Conservation (phyloP, 192 early-diverging fungal species). For the Podila minutissima region DNA sequence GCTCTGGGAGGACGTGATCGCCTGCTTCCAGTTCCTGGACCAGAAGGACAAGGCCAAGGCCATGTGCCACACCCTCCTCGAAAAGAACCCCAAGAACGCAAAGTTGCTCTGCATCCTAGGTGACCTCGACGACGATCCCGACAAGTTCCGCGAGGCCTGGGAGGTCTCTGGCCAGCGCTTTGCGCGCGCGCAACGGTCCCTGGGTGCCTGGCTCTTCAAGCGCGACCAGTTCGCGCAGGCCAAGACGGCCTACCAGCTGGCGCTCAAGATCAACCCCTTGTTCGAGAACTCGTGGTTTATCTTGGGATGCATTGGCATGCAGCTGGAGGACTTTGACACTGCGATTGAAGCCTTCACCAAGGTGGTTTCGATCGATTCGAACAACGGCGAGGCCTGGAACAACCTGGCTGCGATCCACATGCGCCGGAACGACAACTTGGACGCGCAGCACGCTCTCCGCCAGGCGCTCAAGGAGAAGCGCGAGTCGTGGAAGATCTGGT, state of each 20-base stretch:
- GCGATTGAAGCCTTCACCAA: slow-evolving; percentile 82
- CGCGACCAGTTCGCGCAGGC: slow-evolving; percentile 66
- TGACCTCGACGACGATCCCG: slow-evolving; percentile 82
- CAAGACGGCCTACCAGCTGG: slow-evolving; percentile 82
- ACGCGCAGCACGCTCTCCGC: slow-evolving; percentile 84
- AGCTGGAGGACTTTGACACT: slow-evolving; percentile 76
- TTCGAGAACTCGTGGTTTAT: slow-evolving; percentile 98
- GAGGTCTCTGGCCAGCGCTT: slow-evolving; percentile 80
- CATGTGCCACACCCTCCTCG: slow-evolving; percentile 73
- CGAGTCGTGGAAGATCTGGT: slow-evolving; percentile 94
- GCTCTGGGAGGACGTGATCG: slow-evolving; percentile 96
- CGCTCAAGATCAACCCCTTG: slow-evolving; percentile 90
- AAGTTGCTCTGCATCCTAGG: slow-evolving; percentile 93
- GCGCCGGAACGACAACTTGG: slow-evolving; percentile 71
- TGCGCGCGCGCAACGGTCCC: slow-evolving; percentile 94
- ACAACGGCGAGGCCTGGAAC: slow-evolving; percentile 97
- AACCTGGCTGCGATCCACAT: slow-evolving; percentile 92
- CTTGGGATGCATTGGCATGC: slow-evolving; percentile 93
- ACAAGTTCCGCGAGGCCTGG: slow-evolving; percentile 91
- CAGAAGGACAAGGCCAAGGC: slow-evolving; percentile 89
- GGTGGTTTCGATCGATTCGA: slow-evolving; percentile 73
- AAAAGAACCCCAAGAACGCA: slow-evolving; percentile 71
- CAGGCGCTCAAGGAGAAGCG: slow-evolving; percentile 83
- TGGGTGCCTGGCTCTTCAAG: slow-evolving; percentile 86
- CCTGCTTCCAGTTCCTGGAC: slow-evolving; percentile 87